Base-by-base conservation (phyloP, 768 basidiomycete species). In the Agrocybe praecox region DNA sequence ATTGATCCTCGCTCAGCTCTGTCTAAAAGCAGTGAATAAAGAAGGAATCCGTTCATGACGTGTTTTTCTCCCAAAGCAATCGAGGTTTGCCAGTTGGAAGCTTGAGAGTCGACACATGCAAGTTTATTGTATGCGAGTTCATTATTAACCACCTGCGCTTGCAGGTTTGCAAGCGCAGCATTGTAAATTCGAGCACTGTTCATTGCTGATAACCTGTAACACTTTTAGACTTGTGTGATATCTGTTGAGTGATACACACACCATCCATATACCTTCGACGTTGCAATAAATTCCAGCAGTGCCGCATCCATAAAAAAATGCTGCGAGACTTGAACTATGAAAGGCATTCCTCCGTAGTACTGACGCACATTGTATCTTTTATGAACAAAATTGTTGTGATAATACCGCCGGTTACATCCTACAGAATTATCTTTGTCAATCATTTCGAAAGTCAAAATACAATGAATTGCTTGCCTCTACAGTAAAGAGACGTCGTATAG, bases 401-500 rank as follows among this genome's bases (percentile, higher is more conserved):
- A 54, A 51, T 69, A 69, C 40, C 56, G 53, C 6, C 24, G n/a
- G n/a, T 61, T 33, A 34, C 67, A 68, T 33, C 47, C 67, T 66
- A 42, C 23, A 49, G 15, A 36, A 33, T 29, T 4, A 29, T 5
- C 26, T 8, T 19, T n/a, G 40, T 36, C 19, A 50, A 42, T 40
- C 34, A 53, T 18, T 10, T 49, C 21, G 24, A 42, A 22, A 54
- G 44, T 36, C 43, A 43, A 19, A n/a, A 6, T 15, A 40, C 14
- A 40, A n/a, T 21, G 46, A 62, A 61, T 12, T 33, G 50, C 55
- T 52, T 33, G 57, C 57, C n/a, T n/a, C n/a, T n/a, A 50, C 70
- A 71, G 56, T 71, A 70, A 1, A 66, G 56, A 15, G 64, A 67
- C 2, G 62, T 63, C 1, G 63, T 62, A 50, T 67, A 66, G 4